Conservation (phyloP, 495 filamentous ascomycete genomes). For the Letharia columbiana region DNA sequence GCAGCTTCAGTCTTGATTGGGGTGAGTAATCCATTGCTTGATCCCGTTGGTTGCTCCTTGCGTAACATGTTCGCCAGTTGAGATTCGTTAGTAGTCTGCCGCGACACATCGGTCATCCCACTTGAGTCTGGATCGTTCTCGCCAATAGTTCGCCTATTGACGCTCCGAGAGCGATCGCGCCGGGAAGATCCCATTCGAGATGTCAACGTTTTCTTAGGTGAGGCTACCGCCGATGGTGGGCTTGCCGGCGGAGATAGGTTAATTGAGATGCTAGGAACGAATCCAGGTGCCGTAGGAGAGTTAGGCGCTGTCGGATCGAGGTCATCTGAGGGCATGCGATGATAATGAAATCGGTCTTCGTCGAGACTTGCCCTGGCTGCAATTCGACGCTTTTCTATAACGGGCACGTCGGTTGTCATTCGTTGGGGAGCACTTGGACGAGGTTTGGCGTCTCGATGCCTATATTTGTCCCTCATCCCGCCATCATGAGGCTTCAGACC, state of each 20-base stretch:
- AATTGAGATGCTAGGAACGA: constrained; percentile 50
- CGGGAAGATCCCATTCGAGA: constrained; percentile 36
- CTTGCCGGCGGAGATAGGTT: constrained; percentile 48
- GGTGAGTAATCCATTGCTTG: constrained; percentile 20
- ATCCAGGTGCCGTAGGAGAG: constrained; percentile 38
- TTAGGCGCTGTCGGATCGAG: constrained; percentile 41
- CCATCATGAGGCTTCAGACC: neutral
- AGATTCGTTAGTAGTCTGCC: constrained; percentile 11
- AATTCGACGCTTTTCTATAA: neutral
- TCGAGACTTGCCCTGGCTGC: constrained; percentile 19
- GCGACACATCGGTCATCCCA: constrained; percentile 7
- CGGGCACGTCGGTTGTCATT: constrained; percentile 17
- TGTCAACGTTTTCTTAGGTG: constrained; percentile 42
- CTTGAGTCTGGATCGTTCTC: constrained; percentile 20
- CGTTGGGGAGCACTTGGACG: constrained; percentile 16
- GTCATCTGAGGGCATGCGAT: constrained; percentile 40
- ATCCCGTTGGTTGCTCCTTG: constrained; percentile 7
- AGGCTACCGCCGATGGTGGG: constrained; percentile 44
- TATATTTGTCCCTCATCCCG: neutral
- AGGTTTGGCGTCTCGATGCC: constrained; percentile 1
- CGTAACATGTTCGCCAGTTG: constrained; percentile 3
- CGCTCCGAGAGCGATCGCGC: constrained; percentile 39
- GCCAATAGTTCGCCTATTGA: constrained; percentile 19
- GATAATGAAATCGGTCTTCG: constrained; percentile 25
- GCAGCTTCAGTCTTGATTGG: constrained; percentile 16